These are phyloP conservation scores for Rhazya stricta DNA, from an alignment of 257 asterid genomes.

Conservation along the genomic window DNA sequence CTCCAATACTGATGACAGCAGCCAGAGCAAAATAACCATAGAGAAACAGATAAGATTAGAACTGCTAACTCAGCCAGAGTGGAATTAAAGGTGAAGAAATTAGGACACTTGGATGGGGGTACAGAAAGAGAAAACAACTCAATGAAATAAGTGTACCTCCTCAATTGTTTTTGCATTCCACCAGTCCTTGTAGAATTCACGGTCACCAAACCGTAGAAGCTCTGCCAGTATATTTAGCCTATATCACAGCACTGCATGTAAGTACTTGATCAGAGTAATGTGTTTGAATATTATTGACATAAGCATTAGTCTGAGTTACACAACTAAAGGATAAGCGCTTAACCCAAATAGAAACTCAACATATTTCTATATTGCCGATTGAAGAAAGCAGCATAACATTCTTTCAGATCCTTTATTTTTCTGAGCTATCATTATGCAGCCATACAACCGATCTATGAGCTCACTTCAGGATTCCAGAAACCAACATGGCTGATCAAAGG, in stretches of 20 bases:
- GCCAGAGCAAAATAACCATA: constrained; percentile 28
- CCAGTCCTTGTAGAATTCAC: constrained; percentile 99
- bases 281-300: background rate
- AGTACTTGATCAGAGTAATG: constrained; percentile 31
- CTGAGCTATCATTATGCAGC: background rate
- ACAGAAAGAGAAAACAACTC: background rate
- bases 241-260: constrained; percentile 36
- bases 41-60: constrained; percentile 8
- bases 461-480: background rate
- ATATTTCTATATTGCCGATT: background rate
- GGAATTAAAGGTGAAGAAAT: background rate
- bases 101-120: background rate
- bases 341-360: background rate
- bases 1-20: constrained; percentile 85
- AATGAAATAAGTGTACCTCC: constrained; percentile 47
- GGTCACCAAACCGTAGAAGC: constrained; percentile 88
- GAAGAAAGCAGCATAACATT: background rate
- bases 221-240: constrained; percentile 99
- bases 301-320: background rate
- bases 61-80: constrained; percentile 9
- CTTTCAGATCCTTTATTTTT: background rate
- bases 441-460: background rate
- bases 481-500: background rate
- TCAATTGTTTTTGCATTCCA: constrained; percentile 98
- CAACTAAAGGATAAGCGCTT: background rate